Base-by-base conservation (phyloP, 164 flowering plant species). In the Brasenia schreberi region DNA sequence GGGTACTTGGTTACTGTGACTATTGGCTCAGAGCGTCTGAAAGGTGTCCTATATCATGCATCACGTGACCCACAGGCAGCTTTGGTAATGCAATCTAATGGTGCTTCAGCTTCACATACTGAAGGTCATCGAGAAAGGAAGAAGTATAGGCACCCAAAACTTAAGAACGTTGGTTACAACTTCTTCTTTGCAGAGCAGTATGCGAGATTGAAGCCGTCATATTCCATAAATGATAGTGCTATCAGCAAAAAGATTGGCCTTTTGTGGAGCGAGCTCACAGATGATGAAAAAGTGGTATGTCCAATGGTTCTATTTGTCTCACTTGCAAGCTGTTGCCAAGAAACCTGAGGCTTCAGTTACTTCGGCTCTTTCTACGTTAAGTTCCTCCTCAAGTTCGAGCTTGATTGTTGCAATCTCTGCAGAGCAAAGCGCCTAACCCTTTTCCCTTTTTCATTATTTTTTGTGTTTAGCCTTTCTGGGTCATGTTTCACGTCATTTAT, bases 1-100 rank as follows among this genome's bases (percentile, higher is more conserved):
- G 97, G 97, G 16, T 92, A 92, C 77, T 49, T 92, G 5, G 84
- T 89, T 18, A 80, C 88, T 9, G 82, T 89, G 64, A 71, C 73
- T 63, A 52, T 79, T 70, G 96, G 89, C 33, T 72, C 85, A 61
- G 84, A 84, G 60, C 68, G 74, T 70, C 84, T 88, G 70, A 83
- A 76, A 75, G 97, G 97, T 43, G 85, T 91, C 69, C 67, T 91
- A 23, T 91, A 91, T 77, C 95, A 91, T 71, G 66, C 68, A 65
- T 87, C 97, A 42, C 23, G 39, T 6, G 70, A 53, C 44, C 10
- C 16, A 14, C 12, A 49, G 56, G 10, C 12, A 49, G 56, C 56
- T 49, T 5, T 9, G 10, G 59, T 33, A 5, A 62, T 71, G 49
- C 63, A 73, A 19, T 53, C n/a, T 19, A 70, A 79, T 39, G 74